Conservation (phyloP, 148 eudicot genomes). For the Beta vulgaris region DNA sequence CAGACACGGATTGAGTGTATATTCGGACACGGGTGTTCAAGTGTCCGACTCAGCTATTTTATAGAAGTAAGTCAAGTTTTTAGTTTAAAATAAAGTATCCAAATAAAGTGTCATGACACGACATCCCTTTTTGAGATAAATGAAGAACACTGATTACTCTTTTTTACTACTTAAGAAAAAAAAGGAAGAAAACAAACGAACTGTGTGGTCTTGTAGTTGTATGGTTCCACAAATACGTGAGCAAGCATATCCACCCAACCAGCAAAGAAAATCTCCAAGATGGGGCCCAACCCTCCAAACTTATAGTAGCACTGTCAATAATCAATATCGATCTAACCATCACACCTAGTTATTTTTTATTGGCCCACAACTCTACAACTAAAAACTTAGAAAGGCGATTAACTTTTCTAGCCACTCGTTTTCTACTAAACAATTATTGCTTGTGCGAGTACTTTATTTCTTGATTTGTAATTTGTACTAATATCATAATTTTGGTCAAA, state of each 20-base stretch:
- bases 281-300: background rate
- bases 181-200: no score
- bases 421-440: background rate
- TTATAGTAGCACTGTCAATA: background rate
- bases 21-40: no score
- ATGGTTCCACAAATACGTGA: background rate
- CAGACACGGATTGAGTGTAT: no score
- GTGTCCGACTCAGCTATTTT: no score
- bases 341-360: conserved; percentile 12
- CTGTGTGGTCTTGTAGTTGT: background rate
- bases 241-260: background rate
- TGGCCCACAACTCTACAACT: conserved; percentile 21
- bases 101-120: no score
- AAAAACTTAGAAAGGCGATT: background rate
- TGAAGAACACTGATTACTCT: no score
- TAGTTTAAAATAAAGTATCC: no score
- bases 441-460: background rate
- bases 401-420: conserved; percentile 14
- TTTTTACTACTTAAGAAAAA: no score
- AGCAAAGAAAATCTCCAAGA: background rate
- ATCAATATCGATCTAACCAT: background rate
- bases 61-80: no score
- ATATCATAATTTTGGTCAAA: background rate
- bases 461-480: background rate
- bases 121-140: no score